These are phyloP conservation scores for Stachybotrys chlorohalonatus DNA, from an alignment of 2,329 filamentous ascomycete genomes.

Conservation along the genomic window DNA sequence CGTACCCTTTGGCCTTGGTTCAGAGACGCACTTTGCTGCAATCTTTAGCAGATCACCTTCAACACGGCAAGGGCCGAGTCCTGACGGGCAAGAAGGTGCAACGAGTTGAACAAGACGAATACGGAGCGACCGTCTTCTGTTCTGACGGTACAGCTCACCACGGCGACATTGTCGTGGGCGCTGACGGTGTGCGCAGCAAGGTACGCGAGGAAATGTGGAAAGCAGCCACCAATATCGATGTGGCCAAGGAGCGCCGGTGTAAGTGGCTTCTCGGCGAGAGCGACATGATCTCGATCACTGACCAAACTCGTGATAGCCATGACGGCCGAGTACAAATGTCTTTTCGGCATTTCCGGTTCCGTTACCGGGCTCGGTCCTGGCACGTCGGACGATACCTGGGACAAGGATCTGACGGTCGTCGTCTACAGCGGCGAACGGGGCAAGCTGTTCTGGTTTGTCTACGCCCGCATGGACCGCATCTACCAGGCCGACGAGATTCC, in stretches of 20 bases:
- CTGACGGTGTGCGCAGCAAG: slow-evolving; percentile 28
- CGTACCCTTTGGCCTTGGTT: no score
- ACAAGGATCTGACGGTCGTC: neutral
- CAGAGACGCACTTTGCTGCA: neutral
- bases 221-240: slow-evolving; percentile 4
- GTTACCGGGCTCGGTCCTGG: neutral
- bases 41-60: slow-evolving; percentile 12
- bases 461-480: neutral
- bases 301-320: neutral
- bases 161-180: slow-evolving; percentile 25
- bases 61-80: slow-evolving; percentile 10
- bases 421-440: neutral
- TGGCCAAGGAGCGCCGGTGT: slow-evolving; percentile 2
- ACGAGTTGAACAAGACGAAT: slow-evolving; percentile 2
- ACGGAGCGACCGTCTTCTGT: slow-evolving; percentile 17
- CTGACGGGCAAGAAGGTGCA: slow-evolving; percentile 8
- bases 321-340: neutral
- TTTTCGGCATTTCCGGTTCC: neutral
- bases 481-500: neutral
- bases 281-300: slow-evolving; percentile 3
- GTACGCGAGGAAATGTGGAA: slow-evolving; percentile 18
- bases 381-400: neutral
- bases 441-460: neutral
- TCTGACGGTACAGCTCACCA: slow-evolving; percentile 17
- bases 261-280: slow-evolving; percentile 10